Evolutionary conservation across 2,329 filamentous ascomycete genomes (phyloP).

Genomic region (Colletotrichum sp.): DNA sequence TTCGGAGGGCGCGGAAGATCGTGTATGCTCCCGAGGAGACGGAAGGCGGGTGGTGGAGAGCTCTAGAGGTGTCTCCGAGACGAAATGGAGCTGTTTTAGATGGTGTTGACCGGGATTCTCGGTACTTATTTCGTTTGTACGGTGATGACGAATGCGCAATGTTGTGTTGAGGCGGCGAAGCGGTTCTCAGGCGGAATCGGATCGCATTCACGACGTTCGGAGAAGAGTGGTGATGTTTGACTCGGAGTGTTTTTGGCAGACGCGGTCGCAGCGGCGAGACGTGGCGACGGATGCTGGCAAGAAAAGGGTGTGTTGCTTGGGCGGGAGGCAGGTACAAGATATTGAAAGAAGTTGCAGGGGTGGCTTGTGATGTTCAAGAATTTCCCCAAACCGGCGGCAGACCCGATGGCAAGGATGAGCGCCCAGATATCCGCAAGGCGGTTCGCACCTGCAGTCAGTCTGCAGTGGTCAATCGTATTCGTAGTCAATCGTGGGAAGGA

Average conservation of each 20-base stretch:
- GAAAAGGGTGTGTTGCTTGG: not conserved
- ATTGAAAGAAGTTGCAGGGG: constrained; percentile 6
- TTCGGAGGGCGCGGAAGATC: constrained; percentile 8
- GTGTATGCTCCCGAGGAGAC: constrained; percentile 4
- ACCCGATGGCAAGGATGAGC: constrained; percentile 9
- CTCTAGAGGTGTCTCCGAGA: constrained; percentile 7
- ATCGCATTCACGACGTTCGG: not conserved
- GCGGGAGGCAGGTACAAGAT: constrained; percentile 10
- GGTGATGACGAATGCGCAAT: not conserved
- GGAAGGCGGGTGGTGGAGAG: constrained; percentile 9
- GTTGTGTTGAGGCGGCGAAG: not conserved
- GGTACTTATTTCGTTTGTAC: not conserved
- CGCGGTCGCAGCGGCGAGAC: not conserved
- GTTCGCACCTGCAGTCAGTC: not conserved
- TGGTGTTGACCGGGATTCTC: not conserved
- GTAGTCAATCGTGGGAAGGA: not conserved
- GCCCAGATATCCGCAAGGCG: not conserved
- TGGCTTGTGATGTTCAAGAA: not conserved
- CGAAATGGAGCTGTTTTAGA: constrained; percentile 12
- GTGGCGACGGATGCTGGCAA: not conserved
- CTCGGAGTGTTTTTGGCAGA: not conserved
- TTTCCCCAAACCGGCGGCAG: constrained; percentile 10
- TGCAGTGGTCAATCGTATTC: not conserved
- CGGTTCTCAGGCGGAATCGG: not conserved
- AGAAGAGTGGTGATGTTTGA: not conserved